Evolutionary conservation across 441 rosid species (phyloP), one percentile per base, ranked within the genome.

Genomic region (Isatis lusitanica): DNA sequence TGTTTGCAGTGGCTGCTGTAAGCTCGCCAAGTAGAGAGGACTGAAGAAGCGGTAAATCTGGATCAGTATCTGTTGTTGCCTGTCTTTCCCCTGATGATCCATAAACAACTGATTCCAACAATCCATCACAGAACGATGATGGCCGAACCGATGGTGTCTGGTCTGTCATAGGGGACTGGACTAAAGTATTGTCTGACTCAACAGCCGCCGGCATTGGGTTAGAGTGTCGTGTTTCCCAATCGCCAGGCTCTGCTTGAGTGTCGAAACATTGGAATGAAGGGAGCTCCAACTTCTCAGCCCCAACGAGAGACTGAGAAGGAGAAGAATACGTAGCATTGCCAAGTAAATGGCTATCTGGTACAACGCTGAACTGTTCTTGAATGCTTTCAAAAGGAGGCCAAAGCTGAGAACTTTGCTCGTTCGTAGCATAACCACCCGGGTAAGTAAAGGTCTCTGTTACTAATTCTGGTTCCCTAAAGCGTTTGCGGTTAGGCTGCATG

Each of bases 261-360:
- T 91, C 92, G 58, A 85, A 61, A 90, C 81, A 84, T 95, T 93
- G 99, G 99, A 91, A 87, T 93, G 99, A 93, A 94, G 96, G 99
- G 98, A 92, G 97, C 96, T 92, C 99, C 88, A 83, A 79, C 94
- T 89, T 88, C 96, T 85, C 79, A 58, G 83, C 85, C 89, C 62
- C 93, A 30, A 76, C 39, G 56, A 56, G 50, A 74, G 91, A 84
- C 85, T 71, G 84, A 58, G 93, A 90, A 92, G 97, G 75, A 79
- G 96, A 87, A 91, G 84, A 53, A 66, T 72, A 73, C 0, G 64
- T 66, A 35, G 21, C 85, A 80, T 81, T 63, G 85, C 88, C 93
- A 86, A 84, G 75, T 66, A 87, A 74, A 79, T 85, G 90, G 90
- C 88, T 51, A 63, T 87, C 90, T 67, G 78, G 88, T 74, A 82